These are phyloP conservation scores for Trichothecium roseum DNA, from an alignment of 2,329 filamentous ascomycete genomes.

Conservation along the genomic window DNA sequence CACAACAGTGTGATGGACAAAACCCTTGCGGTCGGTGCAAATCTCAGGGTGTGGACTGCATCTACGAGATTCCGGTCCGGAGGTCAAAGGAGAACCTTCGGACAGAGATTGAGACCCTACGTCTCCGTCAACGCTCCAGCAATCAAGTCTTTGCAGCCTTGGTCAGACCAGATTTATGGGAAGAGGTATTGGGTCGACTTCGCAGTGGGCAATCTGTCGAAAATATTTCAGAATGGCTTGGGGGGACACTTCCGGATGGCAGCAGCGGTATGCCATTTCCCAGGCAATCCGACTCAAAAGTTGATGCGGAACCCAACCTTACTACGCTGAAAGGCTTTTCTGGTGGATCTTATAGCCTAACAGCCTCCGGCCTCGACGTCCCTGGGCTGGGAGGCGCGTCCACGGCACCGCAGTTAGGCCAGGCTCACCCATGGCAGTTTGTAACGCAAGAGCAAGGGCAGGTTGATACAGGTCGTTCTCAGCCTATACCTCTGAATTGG, in stretches of 20 bases:
- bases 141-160: constrained; percentile 47
- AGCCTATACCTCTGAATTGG: constrained; percentile 37
- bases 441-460: constrained; percentile 36
- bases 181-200: constrained; percentile 42
- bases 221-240: constrained; percentile 45
- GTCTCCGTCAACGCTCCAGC: constrained; percentile 41
- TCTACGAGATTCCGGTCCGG: constrained; percentile 52
- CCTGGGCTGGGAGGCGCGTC: constrained; percentile 19
- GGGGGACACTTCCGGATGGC: constrained; percentile 17
- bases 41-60: constrained; percentile 42
- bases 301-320: constrained; percentile 7
- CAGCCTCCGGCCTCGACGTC: constrained; percentile 20
- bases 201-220: constrained; percentile 44
- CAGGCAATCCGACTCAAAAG: neutral
- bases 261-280: constrained; percentile 19
- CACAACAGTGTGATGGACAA: constrained; percentile 45
- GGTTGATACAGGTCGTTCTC: constrained; percentile 34
- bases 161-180: constrained; percentile 36
- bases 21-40: constrained; percentile 46
- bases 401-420: constrained; percentile 10
- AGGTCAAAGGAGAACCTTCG: constrained; percentile 54
- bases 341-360: constrained; percentile 14
- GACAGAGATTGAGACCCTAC: constrained; percentile 47
- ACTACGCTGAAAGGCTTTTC: constrained; percentile 17
- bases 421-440: constrained; percentile 5